phyloP scores from a whole-genome alignment of 1,284 basidiomycete species.

The Microbotryum saponariae region DNA sequence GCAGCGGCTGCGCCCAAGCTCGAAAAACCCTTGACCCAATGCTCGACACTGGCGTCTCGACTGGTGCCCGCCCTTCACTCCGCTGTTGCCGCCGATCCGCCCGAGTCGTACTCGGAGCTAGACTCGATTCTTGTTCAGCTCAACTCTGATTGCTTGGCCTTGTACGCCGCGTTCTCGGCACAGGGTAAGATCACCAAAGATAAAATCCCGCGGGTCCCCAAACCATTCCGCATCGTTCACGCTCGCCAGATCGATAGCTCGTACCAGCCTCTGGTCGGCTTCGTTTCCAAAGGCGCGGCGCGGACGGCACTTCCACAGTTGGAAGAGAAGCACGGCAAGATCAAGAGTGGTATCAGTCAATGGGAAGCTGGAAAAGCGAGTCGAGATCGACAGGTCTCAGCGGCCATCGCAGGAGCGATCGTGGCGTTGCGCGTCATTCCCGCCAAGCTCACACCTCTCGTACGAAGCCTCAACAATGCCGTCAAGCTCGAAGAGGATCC shows the following conservation, averaged over 20 bases:
- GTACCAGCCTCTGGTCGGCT: conserved; percentile 56
- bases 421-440: conserved; percentile 76
- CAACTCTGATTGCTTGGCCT: conserved; percentile 67
- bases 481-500: conserved; percentile 91
- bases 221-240: conserved; percentile 75
- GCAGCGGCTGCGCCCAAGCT: conserved; percentile 29
- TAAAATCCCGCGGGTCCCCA: conserved; percentile 67
- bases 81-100: conserved; percentile 51
- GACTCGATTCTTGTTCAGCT: conserved; percentile 69
- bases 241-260: conserved; percentile 66
- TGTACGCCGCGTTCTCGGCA: conserved; percentile 69
- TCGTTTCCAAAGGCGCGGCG: conserved; percentile 55
- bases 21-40: conserved; percentile 8
- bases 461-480: conserved; percentile 95
- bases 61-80: conserved; percentile 53
- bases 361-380: conserved; percentile 68
- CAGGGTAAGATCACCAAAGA: conserved; percentile 79
- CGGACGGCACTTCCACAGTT: conserved; percentile 61
- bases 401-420: conserved; percentile 82
- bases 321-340: conserved; percentile 65
- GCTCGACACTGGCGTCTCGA: conserved; percentile 37
- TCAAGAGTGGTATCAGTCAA: conserved; percentile 69
- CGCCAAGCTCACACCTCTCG: conserved; percentile 89
- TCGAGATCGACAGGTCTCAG: conserved; percentile 79
- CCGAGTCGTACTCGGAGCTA: conserved; percentile 83